Evolutionary conservation across 306 rosid genomes (phyloP).

Genomic region (Prunus armeniaca): DNA sequence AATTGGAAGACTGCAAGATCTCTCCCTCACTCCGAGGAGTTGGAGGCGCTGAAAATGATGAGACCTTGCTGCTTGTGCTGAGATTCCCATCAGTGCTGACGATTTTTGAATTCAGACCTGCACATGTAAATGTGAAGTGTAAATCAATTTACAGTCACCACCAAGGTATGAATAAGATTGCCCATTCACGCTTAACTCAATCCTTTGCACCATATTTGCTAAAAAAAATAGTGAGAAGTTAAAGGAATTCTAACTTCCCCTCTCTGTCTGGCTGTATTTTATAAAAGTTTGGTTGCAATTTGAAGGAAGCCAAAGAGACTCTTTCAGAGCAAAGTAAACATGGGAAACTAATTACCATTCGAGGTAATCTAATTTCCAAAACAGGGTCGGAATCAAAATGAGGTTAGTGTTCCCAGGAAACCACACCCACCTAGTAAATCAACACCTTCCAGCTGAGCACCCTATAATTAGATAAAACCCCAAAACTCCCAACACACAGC

Average conservation of each 20-base stretch:
- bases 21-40: conserved; percentile 54
- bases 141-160: not conserved
- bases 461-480: not conserved
- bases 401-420: not conserved
- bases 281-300: not conserved
- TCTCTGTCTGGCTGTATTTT: not conserved
- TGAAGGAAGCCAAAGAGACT: not conserved
- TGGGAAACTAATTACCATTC: not conserved
- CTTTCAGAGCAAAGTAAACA: not conserved
- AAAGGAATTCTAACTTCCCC: not conserved
- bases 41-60: conserved; percentile 34
- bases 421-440: not conserved
- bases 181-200: not conserved
- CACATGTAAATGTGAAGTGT: conserved; percentile 4
- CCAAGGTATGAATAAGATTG: not conserved
- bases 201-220: not conserved
- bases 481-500: not conserved
- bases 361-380: not conserved
- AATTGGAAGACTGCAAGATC: conserved; percentile 47
- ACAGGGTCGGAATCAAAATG: not conserved
- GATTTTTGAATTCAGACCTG: conserved; percentile 30
- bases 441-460: not conserved
- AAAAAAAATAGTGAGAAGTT: not conserved
- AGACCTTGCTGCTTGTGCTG: conserved; percentile 41
- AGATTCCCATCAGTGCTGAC: conserved; percentile 23